Base-by-base conservation (phyloP, 1,284 basidiomycete genomes). In the Sphaerobolus stellatus region DNA sequence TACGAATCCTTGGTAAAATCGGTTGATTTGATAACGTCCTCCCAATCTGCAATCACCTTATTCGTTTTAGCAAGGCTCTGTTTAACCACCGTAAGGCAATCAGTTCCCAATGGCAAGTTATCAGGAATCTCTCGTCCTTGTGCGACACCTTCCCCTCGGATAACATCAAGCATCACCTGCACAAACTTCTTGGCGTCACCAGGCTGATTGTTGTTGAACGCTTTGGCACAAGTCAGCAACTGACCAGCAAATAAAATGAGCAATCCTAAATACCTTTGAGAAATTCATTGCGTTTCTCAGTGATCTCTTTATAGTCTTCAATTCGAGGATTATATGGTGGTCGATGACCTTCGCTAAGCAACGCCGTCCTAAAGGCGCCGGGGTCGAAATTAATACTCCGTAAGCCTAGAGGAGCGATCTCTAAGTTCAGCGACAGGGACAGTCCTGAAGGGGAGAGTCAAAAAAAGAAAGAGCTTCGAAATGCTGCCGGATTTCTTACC, bases 311-410 rank as follows among this genome's bases (percentile, higher is more conserved):
- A 61, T 77, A 78, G 60, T 76, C 75, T 0, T 61, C 20, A 48
- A 77, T 75, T 11, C 72, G 64, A 3, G 66, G 54, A 5, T 64
- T 62, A 40, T 70, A 66, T 1, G 64, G 59, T 3, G 62, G 61
- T 8, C 68, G 67, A 50, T 73, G 66, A 22, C 65, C 67, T 3
- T 64, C 51, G 1, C 56, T 61, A 4, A 77, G 65, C 60, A 77
- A 67, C 2, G 63, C 54, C 0, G 75, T 77, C 27, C 75, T 67
- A 66, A 76, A 76, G 60, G 71, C 74, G 8, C 76, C 76, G 34
- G 70, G 70, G 33, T 79, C 75, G 45, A 77, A 56, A 56, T 68
- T 72, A 50, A 72, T 66, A 53, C 69, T 71, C 20, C 73, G 70
- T 2, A 79, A 63, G 2, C 75, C 75, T 22, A 79, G 59, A 1